Evolutionary conservation across 23 red algal genomes (phyloP), one percentile per base, ranked within the genome.

Genomic region (Porphyridium purpureum): DNA sequence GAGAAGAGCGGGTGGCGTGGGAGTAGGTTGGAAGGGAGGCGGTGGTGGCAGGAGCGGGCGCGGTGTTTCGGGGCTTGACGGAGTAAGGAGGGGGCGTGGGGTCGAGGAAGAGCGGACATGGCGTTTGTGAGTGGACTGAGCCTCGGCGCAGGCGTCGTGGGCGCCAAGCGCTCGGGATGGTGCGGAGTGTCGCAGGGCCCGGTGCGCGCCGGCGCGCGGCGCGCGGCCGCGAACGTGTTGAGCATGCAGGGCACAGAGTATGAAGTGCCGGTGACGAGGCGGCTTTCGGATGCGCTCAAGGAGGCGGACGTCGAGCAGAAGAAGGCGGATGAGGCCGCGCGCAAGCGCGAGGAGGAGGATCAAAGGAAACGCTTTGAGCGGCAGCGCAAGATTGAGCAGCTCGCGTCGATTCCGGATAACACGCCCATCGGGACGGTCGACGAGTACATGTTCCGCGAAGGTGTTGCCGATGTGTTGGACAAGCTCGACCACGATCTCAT

Each of bases 261-360:
- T 54, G 84, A 93, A 32, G 57, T 46, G 36, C 73, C 84, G 23
- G 54, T 64, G 31, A 77, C 71, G 33, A 70, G 90, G 14, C 73
- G 90, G 24, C 67, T 98, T 8, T 80, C 76, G 21, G 90, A 98
- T 35, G 90, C 90, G 24, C 74, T 98, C 26, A 80, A 81, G 54
- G 90, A 98, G 54, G 66, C 68, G 54, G 90, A 98, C 31, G 75
- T 98, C 0, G 90, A 98, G 75, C 76, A 76, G 21, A 72, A 74
- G 28, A 70, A 78, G 55, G 26, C 53, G 8, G 48, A 70, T 9
- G 76, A 79, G 68, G 77, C 69, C 55, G 67, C 70, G 20, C 75
- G 83, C 60, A 21, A 47, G 35, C 63, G 74, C 21, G 47, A 64
- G 33, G 59, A 64, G 59, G 59, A 49, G 26, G 17, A 11, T 44